Base-by-base conservation (phyloP, 192 early-diverging fungal genomes). In the Spinellus fusiger region DNA sequence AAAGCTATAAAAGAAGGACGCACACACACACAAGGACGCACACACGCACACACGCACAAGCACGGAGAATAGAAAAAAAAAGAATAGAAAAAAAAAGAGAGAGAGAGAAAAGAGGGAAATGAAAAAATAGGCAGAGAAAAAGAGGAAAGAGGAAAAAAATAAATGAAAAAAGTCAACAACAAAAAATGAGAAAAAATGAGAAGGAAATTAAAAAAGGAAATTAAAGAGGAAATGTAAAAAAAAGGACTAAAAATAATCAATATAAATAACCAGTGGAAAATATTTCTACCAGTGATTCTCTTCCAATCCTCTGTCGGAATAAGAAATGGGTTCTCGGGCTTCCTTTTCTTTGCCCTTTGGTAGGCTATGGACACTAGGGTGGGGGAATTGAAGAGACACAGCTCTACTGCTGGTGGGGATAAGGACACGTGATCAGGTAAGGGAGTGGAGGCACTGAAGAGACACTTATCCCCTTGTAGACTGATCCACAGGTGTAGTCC, bases 191-290 rank as follows among this genome's bases (percentile, higher is more conserved):
- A 51, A 15, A 20, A 31, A 46, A 46, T 22, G 28, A 33, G 31
- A 29, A 49, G 29, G 16, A 62, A 37, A 62, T 54, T 15, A 26
- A 7, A 54, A 62, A 37, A 31, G n/a, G 37, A 34, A 52, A 32
- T 23, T 54, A 31, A 63, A 52, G 54, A 63, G 13, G 47, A 48
- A 54, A 61, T n/a, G 34, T 13, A 31, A 53, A 20, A 32, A 12
- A 25, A 44, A 40, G 37, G 22, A 38, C 5, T 37, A 22, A 56
- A n/a, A 56, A 25, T 16, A 22, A n/a, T n/a, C 7, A 9, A 49
- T 16, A n/a, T 16, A 13, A 54, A 13, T 16, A 54, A 54, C 22
- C 28, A 56, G 28, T 33, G n/a, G 28, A 25, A 31, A 38, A 22
- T 33, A 22, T 38, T 56, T 38, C 33, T 50, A 12, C n/a, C 18